Evolutionary conservation across 345 rosid species (phyloP), one percentile per base, ranked within the genome.

Genomic region (Jatropha curcas): DNA sequence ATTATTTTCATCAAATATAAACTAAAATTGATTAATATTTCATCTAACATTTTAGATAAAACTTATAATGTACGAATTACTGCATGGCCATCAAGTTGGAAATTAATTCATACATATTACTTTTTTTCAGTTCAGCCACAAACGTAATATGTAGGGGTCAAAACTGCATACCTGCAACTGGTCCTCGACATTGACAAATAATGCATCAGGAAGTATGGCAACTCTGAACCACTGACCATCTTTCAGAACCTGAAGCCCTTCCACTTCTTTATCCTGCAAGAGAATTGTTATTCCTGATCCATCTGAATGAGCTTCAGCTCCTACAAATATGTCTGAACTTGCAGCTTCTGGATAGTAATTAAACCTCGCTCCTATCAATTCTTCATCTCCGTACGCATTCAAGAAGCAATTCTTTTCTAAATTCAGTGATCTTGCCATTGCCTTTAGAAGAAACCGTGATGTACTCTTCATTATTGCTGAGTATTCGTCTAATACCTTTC

Each of bases 401-500:
- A 76, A 27, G 50, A 76, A 76, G 59, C 52, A 56, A 27, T 48
- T 30, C 52, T 75, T 73, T 50, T 58, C 71, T 68, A 81, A 37
- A 19, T 77, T 71, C 51, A 81, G 63, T 6, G 79, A 74, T 34
- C 37, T 60, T 2, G 82, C 72, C 70, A 74, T 61, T 51, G 71
- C 79, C 67, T 71, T 74, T 19, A 74, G 59, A 0, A 74, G 0
- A 4, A 67, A 10, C 2, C 17, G 56, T 10, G 43, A 27, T 31
- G 50, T 7, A 11, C 50, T 7, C 55, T 74, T 74, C 34, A 34
- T 41, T 41, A 41, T 41, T 6, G 46, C 51, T 5, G 74, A 48
- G 16, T 63, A 75, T 34, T 82, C 75, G 28, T 56, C 57, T 43
- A 78, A 20, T n/a, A 10, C 25, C 51, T 63, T 71, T 37, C 84